A percentile compares a stretch with the other conserved stretches of the same genome.
Evolutionary conservation across 805 yeast genomes (phyloP).

Genomic region (Yamadazyma philogaea): DNA sequence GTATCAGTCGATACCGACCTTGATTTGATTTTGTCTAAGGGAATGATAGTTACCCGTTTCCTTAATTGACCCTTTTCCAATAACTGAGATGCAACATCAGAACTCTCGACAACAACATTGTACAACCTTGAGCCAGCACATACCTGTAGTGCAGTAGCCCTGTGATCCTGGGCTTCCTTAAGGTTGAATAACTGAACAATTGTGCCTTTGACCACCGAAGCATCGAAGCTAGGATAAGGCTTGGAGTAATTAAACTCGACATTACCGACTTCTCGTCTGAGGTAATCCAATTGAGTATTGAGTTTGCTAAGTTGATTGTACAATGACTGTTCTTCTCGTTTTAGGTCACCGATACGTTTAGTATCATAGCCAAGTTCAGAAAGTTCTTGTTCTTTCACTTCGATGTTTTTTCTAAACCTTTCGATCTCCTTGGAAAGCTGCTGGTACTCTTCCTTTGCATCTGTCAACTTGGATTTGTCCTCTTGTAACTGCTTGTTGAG

Average conservation of each 20-base stretch:
- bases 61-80: conserved; percentile 74
- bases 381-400: conserved; percentile 41
- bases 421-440: conserved; percentile 42
- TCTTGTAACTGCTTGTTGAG: conserved; percentile 50
- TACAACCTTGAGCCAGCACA: conserved; percentile 91
- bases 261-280: conserved; percentile 65
- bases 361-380: conserved; percentile 56
- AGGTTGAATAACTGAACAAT: conserved; percentile 81
- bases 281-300: conserved; percentile 46
- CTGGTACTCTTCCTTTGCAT: conserved; percentile 52
- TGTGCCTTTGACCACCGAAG: conserved; percentile 72
- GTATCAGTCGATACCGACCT: conserved; percentile 49
- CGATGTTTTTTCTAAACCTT: conserved; percentile 36
- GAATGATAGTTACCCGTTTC: conserved; percentile 86
- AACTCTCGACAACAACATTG: conserved; percentile 88
- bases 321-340: conserved; percentile 42
- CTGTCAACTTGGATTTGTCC: conserved; percentile 46
- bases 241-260: conserved; percentile 70
- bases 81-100: conserved; percentile 76
- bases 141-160: conserved; percentile 82
- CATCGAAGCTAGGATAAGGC: conserved; percentile 61
- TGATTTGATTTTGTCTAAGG: conserved; percentile 79
- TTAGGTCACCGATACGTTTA: conserved; percentile 40
- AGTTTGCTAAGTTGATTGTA: conserved; percentile 44
- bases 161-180: conserved; percentile 51